A percentile compares a stretch with the other conserved stretches of the same genome.
Conservation (phyloP, 2,329 filamentous ascomycete genomes). For the Xylaria digitata region DNA sequence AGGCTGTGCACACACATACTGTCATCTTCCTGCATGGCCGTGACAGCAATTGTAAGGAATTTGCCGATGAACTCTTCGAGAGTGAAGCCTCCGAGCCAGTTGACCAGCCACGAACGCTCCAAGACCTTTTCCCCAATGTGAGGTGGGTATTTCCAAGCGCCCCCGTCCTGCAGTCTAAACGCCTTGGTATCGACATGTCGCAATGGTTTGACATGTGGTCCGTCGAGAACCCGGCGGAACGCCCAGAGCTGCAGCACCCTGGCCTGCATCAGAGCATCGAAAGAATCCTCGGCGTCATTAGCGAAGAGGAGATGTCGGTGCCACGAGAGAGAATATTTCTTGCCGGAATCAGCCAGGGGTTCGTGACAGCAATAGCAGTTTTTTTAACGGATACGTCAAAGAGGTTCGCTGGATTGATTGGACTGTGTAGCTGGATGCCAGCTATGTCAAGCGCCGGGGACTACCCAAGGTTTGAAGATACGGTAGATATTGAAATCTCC, state of each 20-base stretch:
- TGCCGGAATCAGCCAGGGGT: slow-evolving; percentile 51
- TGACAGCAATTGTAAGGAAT: slow-evolving; percentile 54
- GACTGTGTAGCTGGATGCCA: slow-evolving; percentile 49
- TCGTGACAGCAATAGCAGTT: slow-evolving; percentile 42
- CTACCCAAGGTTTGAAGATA: background rate
- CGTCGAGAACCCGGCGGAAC: slow-evolving; percentile 58
- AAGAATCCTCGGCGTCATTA: slow-evolving; percentile 37
- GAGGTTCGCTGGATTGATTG: slow-evolving; percentile 46
- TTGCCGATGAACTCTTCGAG: slow-evolving; percentile 56
- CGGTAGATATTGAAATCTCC: background rate
- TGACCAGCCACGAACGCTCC: slow-evolving; percentile 40
- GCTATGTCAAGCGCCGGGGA: slow-evolving; percentile 11
- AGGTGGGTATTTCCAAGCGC: slow-evolving; percentile 50
- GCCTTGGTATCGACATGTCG: slow-evolving; percentile 41
- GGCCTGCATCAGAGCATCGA: slow-evolving; percentile 44
- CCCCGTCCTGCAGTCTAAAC: slow-evolving; percentile 30
- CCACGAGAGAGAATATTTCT: slow-evolving; percentile 46
- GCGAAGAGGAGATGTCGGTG: slow-evolving; percentile 42
- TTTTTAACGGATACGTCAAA: slow-evolving; percentile 30
- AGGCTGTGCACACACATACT: slow-evolving; percentile 55
- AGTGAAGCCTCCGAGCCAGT: slow-evolving; percentile 45
- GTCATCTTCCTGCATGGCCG: slow-evolving; percentile 60
- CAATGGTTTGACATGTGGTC: slow-evolving; percentile 61
- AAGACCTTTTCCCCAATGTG: slow-evolving; percentile 42
- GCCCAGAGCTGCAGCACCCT: slow-evolving; percentile 40